Evolutionary conservation across 2,329 filamentous ascomycete species (phyloP), one percentile per base, ranked within the genome.

Genomic region (Tolypocladium tropicale): DNA sequence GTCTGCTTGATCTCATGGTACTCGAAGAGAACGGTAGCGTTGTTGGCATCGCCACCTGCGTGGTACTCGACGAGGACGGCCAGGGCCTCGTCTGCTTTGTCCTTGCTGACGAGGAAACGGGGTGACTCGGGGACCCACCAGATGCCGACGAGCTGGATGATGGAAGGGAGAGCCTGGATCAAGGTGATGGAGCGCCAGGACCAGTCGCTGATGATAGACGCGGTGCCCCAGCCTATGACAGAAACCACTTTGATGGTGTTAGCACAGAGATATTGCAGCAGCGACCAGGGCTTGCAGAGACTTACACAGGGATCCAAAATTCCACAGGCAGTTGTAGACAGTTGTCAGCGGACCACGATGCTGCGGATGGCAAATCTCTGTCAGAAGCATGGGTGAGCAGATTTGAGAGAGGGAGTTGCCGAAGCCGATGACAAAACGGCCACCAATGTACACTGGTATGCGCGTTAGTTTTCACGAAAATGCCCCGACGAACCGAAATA

Each of bases 271-370:
- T 6, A 1, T 16, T 4, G 4, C 14, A 3, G 5, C 1, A 49
- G 9, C 2, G 7, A 1, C n/a, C 14, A n/a, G 23, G 2, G 12
- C 34, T 3, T 6, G 9, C 18, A 33, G 30, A 4, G 28, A 54
- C 65, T 62, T 60, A 69, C 67, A 61, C n/a, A 77, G 66, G 16
- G 75, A 74, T 39, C 82, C 83, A 55, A 83, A 68, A 66, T 86
- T 85, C 83, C 83, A 88, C 54, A 86, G 69, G 62, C 81, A 85
- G 68, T 88, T 87, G 71, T 87, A 87, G 57, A 87, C 76, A 16
- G 84, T 76, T 1, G 84, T 87, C 52, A 87, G 76, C 32, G 79
- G 80, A 33, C 78, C 84, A 65, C 84, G 81, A 65, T 88, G 84
- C 64, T 87, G 84, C 28, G 84, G 84, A 64, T 88, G 84, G 70